phyloP scores from a whole-genome alignment of 2,329 filamentous ascomycete species.

The Fusarium sulawesiense region DNA sequence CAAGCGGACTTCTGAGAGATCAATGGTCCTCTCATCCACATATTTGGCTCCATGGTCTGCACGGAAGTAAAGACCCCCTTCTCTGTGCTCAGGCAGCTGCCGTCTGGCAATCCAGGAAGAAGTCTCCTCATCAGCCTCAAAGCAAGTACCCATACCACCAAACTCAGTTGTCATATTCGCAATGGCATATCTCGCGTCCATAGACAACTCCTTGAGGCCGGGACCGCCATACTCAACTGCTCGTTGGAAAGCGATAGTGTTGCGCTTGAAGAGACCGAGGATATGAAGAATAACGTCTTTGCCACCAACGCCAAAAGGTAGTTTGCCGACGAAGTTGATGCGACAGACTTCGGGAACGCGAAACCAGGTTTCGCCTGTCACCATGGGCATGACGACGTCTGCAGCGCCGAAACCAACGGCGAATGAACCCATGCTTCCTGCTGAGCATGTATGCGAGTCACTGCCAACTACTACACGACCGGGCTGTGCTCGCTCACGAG shows the following conservation, averaged over 20 bases:
- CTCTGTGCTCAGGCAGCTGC: constrained; percentile 34
- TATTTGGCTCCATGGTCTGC: constrained; percentile 54
- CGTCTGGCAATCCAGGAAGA: constrained; percentile 49
- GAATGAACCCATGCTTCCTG: constrained; percentile 55
- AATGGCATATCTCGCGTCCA: constrained; percentile 59
- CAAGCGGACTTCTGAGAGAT: constrained; percentile 52
- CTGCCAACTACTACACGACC: constrained; percentile 57
- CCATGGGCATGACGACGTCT: constrained; percentile 58
- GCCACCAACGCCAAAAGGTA: constrained; percentile 53
- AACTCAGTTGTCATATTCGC: constrained; percentile 60
- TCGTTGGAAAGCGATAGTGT: constrained; percentile 58
- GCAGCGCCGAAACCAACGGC: constrained; percentile 59
- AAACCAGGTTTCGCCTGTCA: constrained; percentile 61
- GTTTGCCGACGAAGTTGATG: constrained; percentile 56
- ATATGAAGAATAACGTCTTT: constrained; percentile 61
- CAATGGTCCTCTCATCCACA: constrained; percentile 50
- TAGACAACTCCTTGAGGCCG: constrained; percentile 52
- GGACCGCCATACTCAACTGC: constrained; percentile 59
- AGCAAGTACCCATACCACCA: constrained; percentile 55
- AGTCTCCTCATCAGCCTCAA: constrained; percentile 54
- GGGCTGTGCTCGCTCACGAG: constrained; percentile 56
- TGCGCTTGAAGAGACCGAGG: constrained; percentile 56
- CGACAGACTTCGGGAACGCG: constrained; percentile 56
- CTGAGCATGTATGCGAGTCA: constrained; percentile 60
- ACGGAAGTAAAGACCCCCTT: constrained; percentile 50